These are phyloP conservation scores for Solanum chacoense DNA, from an alignment of 305 asterid species.

Conservation along the genomic window DNA sequence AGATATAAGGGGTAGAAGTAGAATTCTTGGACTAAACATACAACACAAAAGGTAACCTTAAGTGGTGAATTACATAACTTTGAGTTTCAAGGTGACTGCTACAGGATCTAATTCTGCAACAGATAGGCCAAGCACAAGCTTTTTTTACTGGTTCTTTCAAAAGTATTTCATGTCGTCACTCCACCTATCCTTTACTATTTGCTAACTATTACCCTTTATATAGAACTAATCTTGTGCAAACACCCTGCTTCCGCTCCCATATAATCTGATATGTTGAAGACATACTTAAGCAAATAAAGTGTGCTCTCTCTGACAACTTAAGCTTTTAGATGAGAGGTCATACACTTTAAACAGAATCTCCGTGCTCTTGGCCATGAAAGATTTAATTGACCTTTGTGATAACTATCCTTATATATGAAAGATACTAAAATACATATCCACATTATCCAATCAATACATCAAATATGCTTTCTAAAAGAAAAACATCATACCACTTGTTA, in stretches of 20 bases:
- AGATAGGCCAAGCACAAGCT: background rate
- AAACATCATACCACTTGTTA: background rate
- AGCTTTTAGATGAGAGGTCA: background rate
- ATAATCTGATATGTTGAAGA: background rate
- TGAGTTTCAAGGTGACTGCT: background rate
- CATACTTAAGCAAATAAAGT: background rate
- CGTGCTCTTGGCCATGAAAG: background rate
- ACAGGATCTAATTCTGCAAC: background rate
- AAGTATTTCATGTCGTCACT: background rate
- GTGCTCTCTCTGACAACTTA: background rate
- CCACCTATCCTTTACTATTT: background rate
- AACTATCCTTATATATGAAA: background rate
- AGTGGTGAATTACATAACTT: background rate
- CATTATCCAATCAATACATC: background rate
- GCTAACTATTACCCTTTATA: background rate
- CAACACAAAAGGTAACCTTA: background rate
- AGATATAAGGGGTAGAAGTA: background rate
- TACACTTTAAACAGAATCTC: background rate
- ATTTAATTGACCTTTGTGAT: background rate
- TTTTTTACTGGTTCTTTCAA: background rate
- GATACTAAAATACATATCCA: background rate
- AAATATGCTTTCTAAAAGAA: background rate
- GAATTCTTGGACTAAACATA: background rate
- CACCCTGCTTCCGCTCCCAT: background rate
- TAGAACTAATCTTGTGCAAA: background rate